A percentile compares a stretch with the other conserved stretches of the same genome.
phyloP scores from a whole-genome alignment of 1,139 yeast species.

The Yarrowia galli region DNA sequence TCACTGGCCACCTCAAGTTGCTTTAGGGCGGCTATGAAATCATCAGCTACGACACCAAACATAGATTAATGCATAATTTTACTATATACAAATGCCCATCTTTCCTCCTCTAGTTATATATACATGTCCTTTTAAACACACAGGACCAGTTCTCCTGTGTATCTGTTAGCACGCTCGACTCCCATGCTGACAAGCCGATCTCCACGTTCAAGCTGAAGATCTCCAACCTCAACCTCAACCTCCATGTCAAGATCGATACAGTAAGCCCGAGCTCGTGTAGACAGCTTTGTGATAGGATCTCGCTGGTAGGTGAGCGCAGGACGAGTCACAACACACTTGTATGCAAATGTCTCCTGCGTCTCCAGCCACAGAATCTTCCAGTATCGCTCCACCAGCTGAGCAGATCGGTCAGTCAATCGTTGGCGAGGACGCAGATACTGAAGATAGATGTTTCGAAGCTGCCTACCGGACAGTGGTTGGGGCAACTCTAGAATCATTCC shows the following conservation, averaged over 20 bases:
- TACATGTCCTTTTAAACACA: constrained; percentile 45
- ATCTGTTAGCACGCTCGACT: constrained; percentile 44
- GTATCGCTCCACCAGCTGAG: constrained; percentile 41
- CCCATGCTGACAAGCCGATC: constrained; percentile 51
- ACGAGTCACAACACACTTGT: constrained; percentile 46
- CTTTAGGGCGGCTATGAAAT: constrained; percentile 59
- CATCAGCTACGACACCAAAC: no score
- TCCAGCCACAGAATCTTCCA: constrained; percentile 43
- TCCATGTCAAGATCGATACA: constrained; percentile 46
- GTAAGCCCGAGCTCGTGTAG: constrained; percentile 44
- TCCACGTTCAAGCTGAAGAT: constrained; percentile 46
- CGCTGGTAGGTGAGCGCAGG: constrained; percentile 42
- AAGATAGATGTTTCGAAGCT: not conserved
- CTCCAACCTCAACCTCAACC: constrained; percentile 45
- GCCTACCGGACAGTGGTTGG: not conserved
- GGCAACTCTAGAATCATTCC: constrained; percentile 29
- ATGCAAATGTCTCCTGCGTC: constrained; percentile 43
- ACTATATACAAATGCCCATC: constrained; percentile 20
- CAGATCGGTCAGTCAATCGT: constrained; percentile 10
- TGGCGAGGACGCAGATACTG: constrained; percentile 22
- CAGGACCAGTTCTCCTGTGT: constrained; percentile 48
- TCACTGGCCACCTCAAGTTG: constrained; percentile 79
- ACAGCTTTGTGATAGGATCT: constrained; percentile 11
- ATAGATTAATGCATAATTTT: constrained; percentile 11
- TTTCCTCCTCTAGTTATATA: not conserved